Base-by-base conservation (phyloP, 2,329 filamentous ascomycete genomes). In the Trichoderma gracile region DNA sequence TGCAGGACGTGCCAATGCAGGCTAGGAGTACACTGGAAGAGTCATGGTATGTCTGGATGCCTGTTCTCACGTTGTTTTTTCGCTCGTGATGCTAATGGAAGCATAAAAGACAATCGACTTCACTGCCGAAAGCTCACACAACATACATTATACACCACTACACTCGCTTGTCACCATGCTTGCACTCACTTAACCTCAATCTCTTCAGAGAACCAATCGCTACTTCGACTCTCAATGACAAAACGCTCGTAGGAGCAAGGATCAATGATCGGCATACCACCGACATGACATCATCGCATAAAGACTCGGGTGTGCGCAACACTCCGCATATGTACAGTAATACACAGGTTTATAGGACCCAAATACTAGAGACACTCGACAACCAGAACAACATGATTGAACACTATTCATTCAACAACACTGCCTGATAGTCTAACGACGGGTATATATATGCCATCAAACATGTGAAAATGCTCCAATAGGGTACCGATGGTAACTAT, bases 31-130 rank as follows among this genome's bases (percentile, higher is more conserved):
- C 33, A 10, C 19, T 59, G 17, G 33, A 10, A 33, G 30, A 46
- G 5, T 47, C 66, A 66, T 65, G 66, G 65, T 50, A 60, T 23
- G 52, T 57, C 6, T 50, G 8, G 12, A 12, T 10, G 8, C 33
- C 23, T 2, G 43, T 25, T 15, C 5, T 5, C 5, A 27, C 25
- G 4, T 33, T 57, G 25, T 8, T 3, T 25, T 19, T 3, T 10
- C 9, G 30, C 4, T 15, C 9, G 27, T 5, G 25, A 49, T 40
- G 2, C 27, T 40, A n/a, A 21, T 58, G n/a, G 2, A n/a, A 17
- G 6, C n/a, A 9, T 38, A 43, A 10, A 47, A 58, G 56, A 59
- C 45, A 14, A 2, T 23, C 1, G 8, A 12, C 10, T 17, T 17
- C 21, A 3, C 9, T 2, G 25, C 5, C 17, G 19, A 23, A 5